These are phyloP conservation scores for Dendrobium officinale DNA, from an alignment of 106 monocot genomes.

Conservation along the genomic window DNA sequence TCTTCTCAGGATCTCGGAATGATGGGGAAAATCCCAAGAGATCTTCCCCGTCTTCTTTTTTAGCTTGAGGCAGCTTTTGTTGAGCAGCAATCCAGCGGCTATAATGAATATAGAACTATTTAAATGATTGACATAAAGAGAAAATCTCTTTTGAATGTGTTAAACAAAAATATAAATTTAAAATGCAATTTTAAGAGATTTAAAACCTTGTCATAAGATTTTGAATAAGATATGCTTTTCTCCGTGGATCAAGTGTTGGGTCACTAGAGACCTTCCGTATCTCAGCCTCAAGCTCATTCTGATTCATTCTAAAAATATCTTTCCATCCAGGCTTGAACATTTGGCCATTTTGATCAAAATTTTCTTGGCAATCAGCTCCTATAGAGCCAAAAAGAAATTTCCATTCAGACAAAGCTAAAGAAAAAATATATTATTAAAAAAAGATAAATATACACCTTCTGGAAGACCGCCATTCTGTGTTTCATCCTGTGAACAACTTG, in stretches of 20 bases:
- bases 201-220: constrained; percentile 96
- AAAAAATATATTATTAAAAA: background rate
- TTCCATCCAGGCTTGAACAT: constrained; percentile 99
- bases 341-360: constrained; percentile 58
- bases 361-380: constrained; percentile 68
- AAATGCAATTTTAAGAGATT: constrained; percentile 4
- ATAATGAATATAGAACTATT: background rate
- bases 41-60: constrained; percentile 25
- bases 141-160: background rate
- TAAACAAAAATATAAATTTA: constrained; percentile 1
- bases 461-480: constrained; percentile 18
- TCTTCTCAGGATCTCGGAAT: constrained; percentile 70
- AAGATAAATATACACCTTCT: constrained; percentile 26
- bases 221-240: constrained; percentile 96
- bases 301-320: constrained; percentile 98
- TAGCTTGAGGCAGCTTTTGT: constrained; percentile 70
- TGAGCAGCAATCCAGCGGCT: constrained; percentile 99
- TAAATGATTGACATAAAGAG: background rate
- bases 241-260: constrained; percentile 88
- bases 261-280: constrained; percentile 88
- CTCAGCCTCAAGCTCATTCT: constrained; percentile 92
- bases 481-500: constrained; percentile 31
- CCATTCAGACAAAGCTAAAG: background rate
- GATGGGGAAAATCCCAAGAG: constrained; percentile 69
- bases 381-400: constrained; percentile 3